A percentile compares a stretch with the other conserved stretches of the same genome.
Conservation (phyloP, 768 basidiomycete genomes). For the Suillus luteus region DNA sequence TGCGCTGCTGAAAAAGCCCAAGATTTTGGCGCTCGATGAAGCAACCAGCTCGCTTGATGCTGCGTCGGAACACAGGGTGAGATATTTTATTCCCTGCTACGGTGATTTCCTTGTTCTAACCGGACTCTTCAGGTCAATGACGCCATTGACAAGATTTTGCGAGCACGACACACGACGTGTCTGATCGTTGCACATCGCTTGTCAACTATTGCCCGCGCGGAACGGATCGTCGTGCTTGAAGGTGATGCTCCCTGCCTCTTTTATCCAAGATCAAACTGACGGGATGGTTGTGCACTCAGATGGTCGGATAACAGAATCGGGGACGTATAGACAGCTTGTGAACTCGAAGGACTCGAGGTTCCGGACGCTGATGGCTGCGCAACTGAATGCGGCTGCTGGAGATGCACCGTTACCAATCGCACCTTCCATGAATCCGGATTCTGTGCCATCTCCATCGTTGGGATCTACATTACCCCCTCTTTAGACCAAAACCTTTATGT, state of each 20-base stretch:
- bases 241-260: constrained; percentile 40
- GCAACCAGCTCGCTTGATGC: constrained; percentile 90
- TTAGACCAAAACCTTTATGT: background rate
- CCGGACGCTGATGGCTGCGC: constrained; percentile 86
- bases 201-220: constrained; percentile 88
- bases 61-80: constrained; percentile 79
- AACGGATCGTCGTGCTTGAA: constrained; percentile 88
- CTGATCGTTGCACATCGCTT: constrained; percentile 88
- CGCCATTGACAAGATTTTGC: constrained; percentile 86
- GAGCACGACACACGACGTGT: constrained; percentile 79
- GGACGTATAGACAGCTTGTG: constrained; percentile 80
- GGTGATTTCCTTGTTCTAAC: constrained; percentile 2
- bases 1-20: constrained; percentile 86
- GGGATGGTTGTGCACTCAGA: constrained; percentile 38
- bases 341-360: constrained; percentile 74
- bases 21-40: constrained; percentile 87
- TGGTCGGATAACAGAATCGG: constrained; percentile 80
- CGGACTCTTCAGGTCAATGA: constrained; percentile 65
- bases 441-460: background rate
- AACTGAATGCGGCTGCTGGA: constrained; percentile 56
- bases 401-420: constrained; percentile 6
- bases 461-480: background rate
- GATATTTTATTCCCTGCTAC: background rate
- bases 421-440: background rate
- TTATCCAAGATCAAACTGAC: background rate